Base-by-base conservation (phyloP, 768 basidiomycete species). In the Suillus subluteus region DNA sequence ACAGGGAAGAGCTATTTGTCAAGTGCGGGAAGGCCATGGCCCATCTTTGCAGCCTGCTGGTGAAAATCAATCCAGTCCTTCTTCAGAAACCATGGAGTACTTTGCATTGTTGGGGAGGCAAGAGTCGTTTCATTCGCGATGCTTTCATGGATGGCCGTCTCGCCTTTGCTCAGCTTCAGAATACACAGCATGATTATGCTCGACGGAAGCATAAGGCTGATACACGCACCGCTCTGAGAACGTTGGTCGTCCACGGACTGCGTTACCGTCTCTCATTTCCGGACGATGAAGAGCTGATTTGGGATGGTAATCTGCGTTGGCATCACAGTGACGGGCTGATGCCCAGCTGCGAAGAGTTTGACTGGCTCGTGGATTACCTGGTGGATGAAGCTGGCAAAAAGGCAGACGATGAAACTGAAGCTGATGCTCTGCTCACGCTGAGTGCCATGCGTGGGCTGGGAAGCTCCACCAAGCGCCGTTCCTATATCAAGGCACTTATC, bases 1-100 rank as follows among this genome's bases (percentile, higher is more conserved):
- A 38, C n/a, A 15, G n/a, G 12, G 21, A 35, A 15, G 37, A 58
- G 6, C 3, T 15, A 15, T 58, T 23, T 23, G 37, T 58, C 5
- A 38, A 23, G 56, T 55, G 32, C 21, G 32, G 54, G 32, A 55
- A 55, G 32, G 54, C 54, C 18, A 55, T 55, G 18, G 54, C 56
- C n/a, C 35, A 58, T 38, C 56, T 58, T 38, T 37, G 12, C 56
- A 58, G 21, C 56, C 56, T 15, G 56, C 21, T 12, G n/a, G n/a
- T n/a, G 6, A n/a, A 38, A 23, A 58, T 38, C 6, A 35, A 35
- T 35, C 35, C 35, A 35, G 35, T 35, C 35, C 35, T 35, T 35
- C 35, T 35, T 35, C 35, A 35, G 35, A 35, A 35, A 35, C 35
- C 35, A 35, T 35, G 35, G 35, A 35, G 35, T 4, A 32, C 30